Base-by-base conservation (phyloP, 495 filamentous ascomycete species). In the Tuber brumale region DNA sequence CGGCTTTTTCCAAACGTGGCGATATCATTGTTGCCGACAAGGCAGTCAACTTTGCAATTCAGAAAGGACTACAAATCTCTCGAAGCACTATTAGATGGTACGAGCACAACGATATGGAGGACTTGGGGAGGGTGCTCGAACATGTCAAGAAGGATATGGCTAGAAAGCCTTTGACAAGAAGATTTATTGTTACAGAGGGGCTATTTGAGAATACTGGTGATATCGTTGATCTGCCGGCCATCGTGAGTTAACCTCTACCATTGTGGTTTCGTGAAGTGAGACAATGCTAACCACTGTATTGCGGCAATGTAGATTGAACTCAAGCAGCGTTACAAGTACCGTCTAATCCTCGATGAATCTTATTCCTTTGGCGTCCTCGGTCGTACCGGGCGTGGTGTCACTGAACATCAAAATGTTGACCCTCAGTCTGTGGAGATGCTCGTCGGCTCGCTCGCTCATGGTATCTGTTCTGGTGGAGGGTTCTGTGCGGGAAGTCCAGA, bases 21-120 rank as follows among this genome's bases (percentile, higher is more conserved):
- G 95, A 99, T 84, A 92, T 99, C 81, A 98, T 99, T 78, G 93
- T 99, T 61, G 95, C 95, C n/a, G 95, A 99, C 85, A 92, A 91
- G 79, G 93, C 94, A 31, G 92, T 95, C 79, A 97, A 95, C 84
- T 98, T 92, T 86, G 91, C 96, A 12, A 94, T 97, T 79, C 91
- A 95, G 71, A 95, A 94, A 85, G 95, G 96, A 69, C 87, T 99
- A 12, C 93, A 99, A 86, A 93, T 97, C 72, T 95, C 92, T 7
- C 88, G 95, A 72, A 96, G 93, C 85, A 93, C 89, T 27, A 92
- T 98, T 72, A 87, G 89, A 70, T 99, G 94, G 93, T 98, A 94
- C 84, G 92, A 97, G 79, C 95, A 99, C 82, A 96, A 96, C 83
- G 93, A 99, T 84, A 92, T 97, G 91, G 91, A 94, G 77, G 94